Conservation (phyloP, 257 asterid species). For the Ophiorrhiza pumila region DNA sequence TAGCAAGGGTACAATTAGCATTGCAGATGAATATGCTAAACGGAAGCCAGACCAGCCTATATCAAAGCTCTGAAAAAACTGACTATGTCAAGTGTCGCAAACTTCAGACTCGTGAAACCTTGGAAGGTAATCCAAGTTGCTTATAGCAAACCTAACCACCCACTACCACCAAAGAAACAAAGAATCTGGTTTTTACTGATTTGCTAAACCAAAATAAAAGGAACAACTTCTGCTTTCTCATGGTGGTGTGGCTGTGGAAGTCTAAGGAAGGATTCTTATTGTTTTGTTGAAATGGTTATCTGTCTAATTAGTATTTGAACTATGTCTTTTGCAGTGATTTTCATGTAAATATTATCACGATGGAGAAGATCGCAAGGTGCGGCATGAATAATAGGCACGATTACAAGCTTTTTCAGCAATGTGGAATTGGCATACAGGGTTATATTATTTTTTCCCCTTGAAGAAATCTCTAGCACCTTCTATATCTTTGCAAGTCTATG, state of each 20-base stretch:
- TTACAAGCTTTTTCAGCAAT: neutral
- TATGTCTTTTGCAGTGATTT: neutral
- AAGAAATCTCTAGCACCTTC: neutral
- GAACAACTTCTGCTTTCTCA: neutral
- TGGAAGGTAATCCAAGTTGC: neutral
- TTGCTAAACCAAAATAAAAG: neutral
- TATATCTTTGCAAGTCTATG: neutral
- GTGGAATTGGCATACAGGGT: neutral
- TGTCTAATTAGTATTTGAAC: neutral
- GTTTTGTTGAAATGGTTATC: neutral
- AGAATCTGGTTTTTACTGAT: neutral
- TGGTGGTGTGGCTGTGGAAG: neutral
- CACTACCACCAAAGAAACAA: too few relatives aligned
- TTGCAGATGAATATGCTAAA: constrained; percentile 62
- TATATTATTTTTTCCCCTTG: neutral
- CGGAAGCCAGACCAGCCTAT: constrained; percentile 41
- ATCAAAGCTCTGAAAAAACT: constrained; percentile 37
- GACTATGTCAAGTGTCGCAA: neutral
- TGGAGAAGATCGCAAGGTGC: neutral
- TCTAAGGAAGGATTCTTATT: neutral
- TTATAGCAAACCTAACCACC: neutral
- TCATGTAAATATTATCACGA: neutral
- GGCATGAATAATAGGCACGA: neutral
- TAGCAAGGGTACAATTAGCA: constrained; percentile 48
- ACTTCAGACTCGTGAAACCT: neutral